Evolutionary conservation across 768 basidiomycete genomes (phyloP), one percentile per base, ranked within the genome.

Genomic region (Cystofilobasidium capitatum): DNA sequence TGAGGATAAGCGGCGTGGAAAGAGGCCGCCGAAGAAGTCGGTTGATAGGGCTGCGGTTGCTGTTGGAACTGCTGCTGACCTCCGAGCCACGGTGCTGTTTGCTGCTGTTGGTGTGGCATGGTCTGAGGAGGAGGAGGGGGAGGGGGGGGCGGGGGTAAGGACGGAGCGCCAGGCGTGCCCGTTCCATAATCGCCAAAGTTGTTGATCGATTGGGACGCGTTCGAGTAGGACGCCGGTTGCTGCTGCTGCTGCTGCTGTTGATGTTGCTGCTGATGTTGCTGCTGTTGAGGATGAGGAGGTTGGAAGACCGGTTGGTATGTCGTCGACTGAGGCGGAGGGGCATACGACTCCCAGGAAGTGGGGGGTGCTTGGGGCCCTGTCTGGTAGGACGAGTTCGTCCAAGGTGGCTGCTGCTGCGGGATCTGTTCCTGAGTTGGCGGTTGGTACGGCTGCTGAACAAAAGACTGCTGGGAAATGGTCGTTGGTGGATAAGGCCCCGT

Each of bases 271-370:
- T 58, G 58, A 35, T 35, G 47, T 26, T 51, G 62, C n/a, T 42
- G 51, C 2, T 14, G 36, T 36, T 64, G 51, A 9, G 24, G 45
- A 16, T 64, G 36, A 40, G 65, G 65, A 9, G 54, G 65, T 20
- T 44, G 57, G 35, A 29, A 39, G 45, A 22, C 24, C 0, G 55
- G 54, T 40, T 44, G 24, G 17, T 59, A 40, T 12, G 40, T 31
- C 16, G 37, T 45, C 29, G 42, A 35, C 2, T 51, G 31, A 10
- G 31, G 24, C 16, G 58, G 13, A 6, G 37, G 26, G 13, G 58
- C 12, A 16, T 51, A 63, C n/a, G 49, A 33, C 1, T 51, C 29
- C n/a, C 24, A 47, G n/a, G 57, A 20, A 10, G 55, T 57, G 7
- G 63, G 31, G 40, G 17, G 39, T 9, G 55, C 2, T 24, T 47